phyloP scores from a whole-genome alignment of 371 early-diverging fungal genomes.

The Furculomyces boomerangus region DNA sequence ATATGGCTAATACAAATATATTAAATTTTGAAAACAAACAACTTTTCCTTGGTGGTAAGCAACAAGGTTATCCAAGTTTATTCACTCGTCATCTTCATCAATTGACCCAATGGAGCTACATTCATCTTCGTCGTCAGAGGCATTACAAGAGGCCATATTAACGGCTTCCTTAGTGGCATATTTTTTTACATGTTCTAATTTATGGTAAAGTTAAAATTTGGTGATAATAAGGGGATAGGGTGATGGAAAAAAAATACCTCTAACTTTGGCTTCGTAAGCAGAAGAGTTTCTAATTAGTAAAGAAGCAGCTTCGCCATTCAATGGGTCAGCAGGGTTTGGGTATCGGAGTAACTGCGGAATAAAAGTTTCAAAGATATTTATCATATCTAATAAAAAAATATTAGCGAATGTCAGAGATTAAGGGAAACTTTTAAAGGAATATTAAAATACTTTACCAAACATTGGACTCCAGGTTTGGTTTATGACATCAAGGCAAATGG shows the following conservation, averaged over 20 bases:
- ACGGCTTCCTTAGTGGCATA: not conserved
- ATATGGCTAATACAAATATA: not conserved
- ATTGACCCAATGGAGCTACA: not conserved
- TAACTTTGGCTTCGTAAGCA: constrained; percentile 85
- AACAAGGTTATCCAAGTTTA: not conserved
- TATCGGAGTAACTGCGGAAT: constrained; percentile 95
- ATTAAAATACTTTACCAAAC: constrained; percentile 53
- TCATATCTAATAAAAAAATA: constrained; percentile 44
- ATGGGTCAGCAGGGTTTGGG: constrained; percentile 98
- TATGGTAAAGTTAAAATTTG: not conserved
- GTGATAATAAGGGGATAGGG: not conserved
- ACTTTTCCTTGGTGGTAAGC: not conserved
- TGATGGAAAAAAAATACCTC: constrained; percentile 24
- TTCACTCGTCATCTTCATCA: not conserved
- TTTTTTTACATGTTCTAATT: not conserved
- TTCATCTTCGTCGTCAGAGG: not conserved
- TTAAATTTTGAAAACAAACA: not conserved
- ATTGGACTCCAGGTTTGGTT: constrained; percentile 99
- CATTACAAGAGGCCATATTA: not conserved
- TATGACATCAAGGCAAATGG: constrained; percentile 98
- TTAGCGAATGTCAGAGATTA: not conserved
- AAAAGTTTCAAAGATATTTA: constrained; percentile 97
- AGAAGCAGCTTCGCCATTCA: constrained; percentile 98
- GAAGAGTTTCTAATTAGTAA: constrained; percentile 85
- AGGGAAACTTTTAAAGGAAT: not conserved